phyloP scores from a whole-genome alignment of 2,329 filamentous ascomycete genomes.

The Aspergillus neoniger region DNA sequence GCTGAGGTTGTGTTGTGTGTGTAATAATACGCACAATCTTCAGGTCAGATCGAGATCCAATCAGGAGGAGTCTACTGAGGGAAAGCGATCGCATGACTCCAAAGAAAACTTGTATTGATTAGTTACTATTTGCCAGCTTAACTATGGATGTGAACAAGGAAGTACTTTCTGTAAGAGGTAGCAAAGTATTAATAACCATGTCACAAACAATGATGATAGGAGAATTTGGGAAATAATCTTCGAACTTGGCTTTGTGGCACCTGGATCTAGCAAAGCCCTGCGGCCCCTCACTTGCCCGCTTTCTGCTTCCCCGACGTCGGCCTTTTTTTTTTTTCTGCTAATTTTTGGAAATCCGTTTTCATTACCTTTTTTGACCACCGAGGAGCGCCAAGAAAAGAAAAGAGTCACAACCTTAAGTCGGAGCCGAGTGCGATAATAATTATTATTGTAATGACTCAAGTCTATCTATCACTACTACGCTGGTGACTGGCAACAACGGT shows the following conservation, averaged over 20 bases:
- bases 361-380: background rate
- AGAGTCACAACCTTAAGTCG: slow-evolving; percentile 1
- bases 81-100: background rate
- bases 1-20: background rate
- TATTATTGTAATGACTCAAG: background rate
- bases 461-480: background rate
- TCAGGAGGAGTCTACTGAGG: background rate
- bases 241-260: slow-evolving; percentile 11
- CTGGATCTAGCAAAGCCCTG: slow-evolving; percentile 1
- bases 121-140: too few species aligned
- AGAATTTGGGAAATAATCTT: slow-evolving; percentile 1
- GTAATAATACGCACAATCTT: too few species aligned
- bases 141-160: too few species aligned
- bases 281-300: background rate
- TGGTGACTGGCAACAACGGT: background rate
- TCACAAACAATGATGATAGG: background rate
- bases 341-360: slow-evolving; percentile 11
- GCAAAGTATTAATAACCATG: background rate
- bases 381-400: background rate
- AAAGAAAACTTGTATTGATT: too few species aligned
- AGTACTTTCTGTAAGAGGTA: background rate
- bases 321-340: slow-evolving; percentile 2
- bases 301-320: slow-evolving; percentile 19
- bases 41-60: background rate
- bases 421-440: background rate